phyloP scores from a whole-genome alignment of 2,329 filamentous ascomycete species.

The Beauveria caledonica region DNA sequence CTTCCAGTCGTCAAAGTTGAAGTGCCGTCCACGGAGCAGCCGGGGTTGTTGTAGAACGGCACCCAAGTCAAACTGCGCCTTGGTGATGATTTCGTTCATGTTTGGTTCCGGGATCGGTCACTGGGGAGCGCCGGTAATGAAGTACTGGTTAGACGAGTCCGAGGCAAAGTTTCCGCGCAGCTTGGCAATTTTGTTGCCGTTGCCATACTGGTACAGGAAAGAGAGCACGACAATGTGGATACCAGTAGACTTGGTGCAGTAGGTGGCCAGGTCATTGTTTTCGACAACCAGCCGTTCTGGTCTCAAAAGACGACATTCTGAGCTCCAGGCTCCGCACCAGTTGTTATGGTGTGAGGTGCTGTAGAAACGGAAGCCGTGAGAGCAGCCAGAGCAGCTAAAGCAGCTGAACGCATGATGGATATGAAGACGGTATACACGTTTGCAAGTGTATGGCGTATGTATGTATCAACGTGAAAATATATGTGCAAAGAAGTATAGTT shows the following conservation, averaged over 20 bases:
- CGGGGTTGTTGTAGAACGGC: slow-evolving; percentile 38
- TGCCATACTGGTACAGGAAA: slow-evolving; percentile 31
- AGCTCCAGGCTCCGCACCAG: slow-evolving; percentile 14
- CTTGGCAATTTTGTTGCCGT: slow-evolving; percentile 23
- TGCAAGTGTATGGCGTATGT: background rate
- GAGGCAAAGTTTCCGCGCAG: slow-evolving; percentile 18
- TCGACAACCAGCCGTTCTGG: slow-evolving; percentile 22
- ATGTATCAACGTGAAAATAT: background rate
- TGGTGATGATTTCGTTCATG: slow-evolving; percentile 32
- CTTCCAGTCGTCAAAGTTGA: slow-evolving; percentile 29
- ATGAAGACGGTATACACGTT: background rate
- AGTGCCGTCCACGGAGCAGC: slow-evolving; percentile 26
- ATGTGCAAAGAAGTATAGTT: background rate
- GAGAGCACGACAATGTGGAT: slow-evolving; percentile 34
- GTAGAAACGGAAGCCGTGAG: slow-evolving; percentile 10
- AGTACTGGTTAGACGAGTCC: slow-evolving; percentile 22
- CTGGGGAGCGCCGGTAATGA: slow-evolving; percentile 38
- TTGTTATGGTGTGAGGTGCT: background rate
- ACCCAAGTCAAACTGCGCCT: slow-evolving; percentile 32
- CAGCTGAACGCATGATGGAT: background rate
- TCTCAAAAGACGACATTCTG: slow-evolving; percentile 25
- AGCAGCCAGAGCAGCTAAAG: background rate
- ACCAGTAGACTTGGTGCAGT: slow-evolving; percentile 28
- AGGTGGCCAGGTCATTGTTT: slow-evolving; percentile 28
- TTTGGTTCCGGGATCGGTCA: slow-evolving; percentile 29